Evolutionary conservation across 2,329 filamentous ascomycete genomes (phyloP), one percentile per base, ranked within the genome.

Genomic region (Ceratocystis harringtonii): DNA sequence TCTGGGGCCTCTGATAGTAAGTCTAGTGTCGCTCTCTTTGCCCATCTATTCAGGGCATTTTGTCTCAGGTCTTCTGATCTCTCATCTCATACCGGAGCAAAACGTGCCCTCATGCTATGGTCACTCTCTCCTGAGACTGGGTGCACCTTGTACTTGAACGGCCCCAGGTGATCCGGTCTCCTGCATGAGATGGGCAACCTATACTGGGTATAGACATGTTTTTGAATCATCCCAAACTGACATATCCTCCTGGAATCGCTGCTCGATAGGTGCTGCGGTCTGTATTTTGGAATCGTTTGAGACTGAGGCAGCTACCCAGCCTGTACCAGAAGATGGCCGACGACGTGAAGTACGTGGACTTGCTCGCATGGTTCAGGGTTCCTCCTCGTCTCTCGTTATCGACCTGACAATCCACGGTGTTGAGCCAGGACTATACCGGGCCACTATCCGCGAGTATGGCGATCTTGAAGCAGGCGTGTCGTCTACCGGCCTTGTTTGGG

Each of bases 361-460:
- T 50, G 90, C 89, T 68, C 85, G 94, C 70, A 95, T 99, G 88
- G 92, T 99, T 52, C 90, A 97, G 73, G 90, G 96, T 62, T 85
- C 84, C 63, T 81, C 88, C 2, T 84, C 81, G 52, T 81, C 89
- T 71, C 96, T 92, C 12, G 78, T 97, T 64, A 81, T 97, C 69
- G 94, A 99, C 76, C 78, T 97, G 70, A 95, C 90, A 15, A 80
- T 97, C 68, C 86, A 86, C 68, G 92, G 94, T 55, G 81, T 97
- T 36, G 80, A 84, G 25, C 85, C 90, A 41, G 94, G 94, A 22
- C 86, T 77, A 12, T 97, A 97, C 76, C 81, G 84, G 72, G 91
- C 91, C 17, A 92, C 87, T 5, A 86, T 99, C 69, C 85, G 94
- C 61, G 86, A 92, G 74, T 88, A 84, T 62, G 94, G 94, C 43